Base-by-base conservation (phyloP, 768 basidiomycete species). In the Lentinula boryana region DNA sequence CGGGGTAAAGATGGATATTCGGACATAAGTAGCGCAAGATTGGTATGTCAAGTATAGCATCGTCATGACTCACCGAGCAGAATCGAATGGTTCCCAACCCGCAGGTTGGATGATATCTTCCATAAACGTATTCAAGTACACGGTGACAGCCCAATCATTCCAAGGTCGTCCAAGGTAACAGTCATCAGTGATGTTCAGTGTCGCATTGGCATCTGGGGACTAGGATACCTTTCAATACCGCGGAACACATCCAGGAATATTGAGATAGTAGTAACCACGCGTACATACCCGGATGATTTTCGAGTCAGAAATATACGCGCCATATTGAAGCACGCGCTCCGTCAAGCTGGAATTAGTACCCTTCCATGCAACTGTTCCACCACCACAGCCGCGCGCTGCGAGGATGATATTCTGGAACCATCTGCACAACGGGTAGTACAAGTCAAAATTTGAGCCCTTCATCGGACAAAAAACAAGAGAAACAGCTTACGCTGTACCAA, bases 121-220 rank as follows among this genome's bases (percentile, higher is more conserved):
- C 85, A 87, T 87, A 55, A 76, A 80, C 0, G 79, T 85, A 5
- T 70, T 71, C 7, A 86, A 68, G 62, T 73, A 87, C 1, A 87
- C 80, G 0, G 83, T 79, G 0, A 77, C 77, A 0, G 85, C 81
- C 6, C 82, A 69, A 55, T 81, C 76, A 66, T 86, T 87, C 86
- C 87, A 88, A 0, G 87, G 86, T 2, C 86, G 79, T 75, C 86
- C 85, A 8, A 88, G 73, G 68, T 76, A 86, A 64, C 85, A 85
- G 7, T 65, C 66, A 2, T 72, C 75, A 5, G 68, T 66, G 4
- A 81, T 82, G 16, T 75, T 72, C 0, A 77, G 73, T 0, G 81
- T 80, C 5, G 74, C 64, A 65, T 84, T 84, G 0, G 83, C 82
- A 67, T 86, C 84, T 0, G 84, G 83, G 23, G 84, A 85, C 85